A percentile compares a stretch with the other conserved stretches of the same genome.
Conservation (phyloP, 2,329 filamentous ascomycete species). For the Grosmannia penicillata region DNA sequence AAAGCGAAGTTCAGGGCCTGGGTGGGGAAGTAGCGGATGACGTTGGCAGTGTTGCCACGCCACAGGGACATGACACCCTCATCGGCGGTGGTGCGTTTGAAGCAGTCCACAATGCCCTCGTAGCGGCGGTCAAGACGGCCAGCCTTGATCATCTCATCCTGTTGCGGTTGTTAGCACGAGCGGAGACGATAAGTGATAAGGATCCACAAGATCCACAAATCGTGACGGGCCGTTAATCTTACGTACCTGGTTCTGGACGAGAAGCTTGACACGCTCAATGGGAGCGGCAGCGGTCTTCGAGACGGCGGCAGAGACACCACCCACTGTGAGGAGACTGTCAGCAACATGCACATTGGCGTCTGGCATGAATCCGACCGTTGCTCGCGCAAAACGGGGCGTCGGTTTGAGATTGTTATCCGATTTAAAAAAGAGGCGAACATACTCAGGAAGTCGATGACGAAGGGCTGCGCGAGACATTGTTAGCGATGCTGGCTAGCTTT, state of each 20-base stretch:
- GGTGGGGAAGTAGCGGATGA: constrained; percentile 99
- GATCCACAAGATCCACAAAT: no score
- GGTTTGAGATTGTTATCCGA: background rate
- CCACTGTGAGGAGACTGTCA: constrained; percentile 49
- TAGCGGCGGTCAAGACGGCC: constrained; percentile 98
- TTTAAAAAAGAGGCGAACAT: constrained; percentile 34
- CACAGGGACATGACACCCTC: constrained; percentile 95
- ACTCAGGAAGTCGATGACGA: constrained; percentile 98
- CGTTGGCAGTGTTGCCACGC: constrained; percentile 99
- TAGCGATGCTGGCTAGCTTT: background rate
- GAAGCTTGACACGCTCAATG: constrained; percentile 99
- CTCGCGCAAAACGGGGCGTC: background rate
- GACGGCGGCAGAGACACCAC: constrained; percentile 99
- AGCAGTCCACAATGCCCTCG: constrained; percentile 87
- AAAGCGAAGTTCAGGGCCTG: constrained; percentile 99
- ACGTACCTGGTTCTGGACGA: constrained; percentile 99
- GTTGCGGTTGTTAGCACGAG: constrained; percentile 18
- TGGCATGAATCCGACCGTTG: background rate
- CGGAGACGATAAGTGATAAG: background rate
- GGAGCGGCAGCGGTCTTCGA: constrained; percentile 99
- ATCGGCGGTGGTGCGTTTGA: constrained; percentile 73
- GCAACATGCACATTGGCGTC: background rate
- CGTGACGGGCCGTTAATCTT: no score
- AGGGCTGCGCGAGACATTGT: constrained; percentile 43
- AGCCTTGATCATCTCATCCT: constrained; percentile 99